Conservation (phyloP, 208 protist genomes). For the Phytomonas francai region DNA sequence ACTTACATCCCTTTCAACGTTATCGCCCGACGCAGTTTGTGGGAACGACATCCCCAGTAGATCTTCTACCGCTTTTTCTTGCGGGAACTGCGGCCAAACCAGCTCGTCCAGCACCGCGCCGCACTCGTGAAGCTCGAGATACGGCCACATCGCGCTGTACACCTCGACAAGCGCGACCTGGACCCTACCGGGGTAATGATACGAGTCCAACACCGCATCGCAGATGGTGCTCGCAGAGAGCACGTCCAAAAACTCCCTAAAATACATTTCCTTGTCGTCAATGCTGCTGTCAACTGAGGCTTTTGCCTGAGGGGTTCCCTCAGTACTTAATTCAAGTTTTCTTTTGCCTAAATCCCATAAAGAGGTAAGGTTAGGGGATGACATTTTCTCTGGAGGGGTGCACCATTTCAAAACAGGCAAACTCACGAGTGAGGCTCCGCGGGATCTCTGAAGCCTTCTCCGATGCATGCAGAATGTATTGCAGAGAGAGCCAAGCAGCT, state of each 20-base stretch:
- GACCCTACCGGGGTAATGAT: conserved; percentile 61
- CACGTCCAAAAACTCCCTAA: conserved; percentile 15
- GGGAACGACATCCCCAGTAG: too few relatives aligned
- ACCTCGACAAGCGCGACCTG: conserved; percentile 48
- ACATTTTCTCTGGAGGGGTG: too few relatives aligned
- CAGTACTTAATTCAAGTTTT: not conserved
- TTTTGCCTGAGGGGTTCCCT: not conserved
- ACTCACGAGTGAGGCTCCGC: not conserved
- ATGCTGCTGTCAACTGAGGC: not conserved
- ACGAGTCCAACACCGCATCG: conserved; percentile 29
- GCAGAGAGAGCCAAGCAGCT: conserved; percentile 36
- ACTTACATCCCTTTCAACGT: too few relatives aligned
- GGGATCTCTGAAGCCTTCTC: not conserved
- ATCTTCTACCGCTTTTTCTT: conserved; percentile 13
- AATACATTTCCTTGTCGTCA: conserved; percentile 7
- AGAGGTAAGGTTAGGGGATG: not conserved
- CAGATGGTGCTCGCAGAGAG: conserved; percentile 16
- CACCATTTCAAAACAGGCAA: too few relatives aligned
- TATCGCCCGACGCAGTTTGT: too few relatives aligned
- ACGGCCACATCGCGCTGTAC: conserved; percentile 40
- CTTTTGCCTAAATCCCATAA: too few relatives aligned
- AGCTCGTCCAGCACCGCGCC: conserved; percentile 25
- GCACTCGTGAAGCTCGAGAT: conserved; percentile 23
- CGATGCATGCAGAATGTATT: conserved; percentile 38
- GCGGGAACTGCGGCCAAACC: conserved; percentile 39